phyloP scores from a whole-genome alignment of 208 protist species.

The Hexamita inflata region DNA sequence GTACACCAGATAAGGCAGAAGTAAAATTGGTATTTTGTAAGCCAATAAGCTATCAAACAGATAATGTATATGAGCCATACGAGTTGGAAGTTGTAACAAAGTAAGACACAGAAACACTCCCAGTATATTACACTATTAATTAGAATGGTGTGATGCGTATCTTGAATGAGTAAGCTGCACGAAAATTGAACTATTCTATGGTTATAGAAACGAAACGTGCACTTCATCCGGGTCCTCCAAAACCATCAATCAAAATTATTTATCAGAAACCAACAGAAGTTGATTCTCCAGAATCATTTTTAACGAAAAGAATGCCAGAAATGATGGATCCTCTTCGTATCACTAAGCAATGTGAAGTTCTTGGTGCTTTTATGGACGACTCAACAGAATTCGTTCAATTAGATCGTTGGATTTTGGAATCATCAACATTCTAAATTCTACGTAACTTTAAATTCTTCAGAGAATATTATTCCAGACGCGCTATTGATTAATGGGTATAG shows the following conservation, averaged over 20 bases:
- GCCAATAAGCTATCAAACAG: not conserved
- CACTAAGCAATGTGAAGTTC: not conserved
- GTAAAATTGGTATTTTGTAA: slow-evolving; percentile 24
- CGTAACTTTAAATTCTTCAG: slow-evolving; percentile 20
- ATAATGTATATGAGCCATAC: slow-evolving; percentile 22
- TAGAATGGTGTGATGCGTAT: slow-evolving; percentile 25
- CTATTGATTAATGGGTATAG: not conserved
- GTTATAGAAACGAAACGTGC: not conserved
- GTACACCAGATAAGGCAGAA: slow-evolving; percentile 12
- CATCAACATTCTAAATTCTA: slow-evolving; percentile 17
- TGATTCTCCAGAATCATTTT: not conserved
- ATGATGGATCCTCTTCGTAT: not conserved
- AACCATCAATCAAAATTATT: not conserved
- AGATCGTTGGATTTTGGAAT: slow-evolving; percentile 25
- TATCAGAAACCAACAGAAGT: not conserved
- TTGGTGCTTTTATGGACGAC: not conserved
- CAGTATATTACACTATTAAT: slow-evolving; percentile 22
- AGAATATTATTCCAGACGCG: not conserved
- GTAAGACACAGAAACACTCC: not conserved
- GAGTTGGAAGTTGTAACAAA: not conserved
- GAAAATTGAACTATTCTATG: not conserved
- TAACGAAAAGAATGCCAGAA: not conserved
- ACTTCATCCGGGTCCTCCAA: not conserved
- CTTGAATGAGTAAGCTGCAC: not conserved
- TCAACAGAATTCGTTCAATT: slow-evolving; percentile 14